Percentiles rank a stretch among this genome's conserved stretches.
Conservation (phyloP, 805 yeast genomes). For the Kluyveromyces nonfermentans region DNA sequence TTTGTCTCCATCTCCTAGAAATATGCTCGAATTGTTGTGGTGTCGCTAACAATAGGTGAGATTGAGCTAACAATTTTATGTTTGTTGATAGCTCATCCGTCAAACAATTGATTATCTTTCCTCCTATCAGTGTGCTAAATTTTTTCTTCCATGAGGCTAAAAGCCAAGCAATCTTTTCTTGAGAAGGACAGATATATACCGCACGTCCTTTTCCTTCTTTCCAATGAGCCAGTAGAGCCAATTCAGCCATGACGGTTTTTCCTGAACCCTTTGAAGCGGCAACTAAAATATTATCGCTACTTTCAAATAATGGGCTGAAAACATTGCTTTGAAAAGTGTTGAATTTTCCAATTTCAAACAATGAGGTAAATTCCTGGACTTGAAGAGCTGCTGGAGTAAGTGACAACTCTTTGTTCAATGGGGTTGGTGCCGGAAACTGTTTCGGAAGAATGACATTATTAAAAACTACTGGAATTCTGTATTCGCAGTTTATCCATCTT, state of each 20-base stretch:
- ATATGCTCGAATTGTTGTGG: constrained; percentile 68
- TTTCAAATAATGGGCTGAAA: constrained; percentile 48
- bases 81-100: constrained; percentile 46
- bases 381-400: constrained; percentile 42
- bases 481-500: constrained; percentile 73
- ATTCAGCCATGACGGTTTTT: constrained; percentile 59
- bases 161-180: constrained; percentile 42
- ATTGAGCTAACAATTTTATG: constrained; percentile 42
- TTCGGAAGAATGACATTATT: constrained; percentile 19
- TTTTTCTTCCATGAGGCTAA: constrained; percentile 43
- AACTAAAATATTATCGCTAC: constrained; percentile 51
- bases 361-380: constrained; percentile 36
- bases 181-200: constrained; percentile 60
- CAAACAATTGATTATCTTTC: constrained; percentile 47
- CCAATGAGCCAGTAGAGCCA: constrained; percentile 70
- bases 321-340: constrained; percentile 70
- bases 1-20: constrained; percentile 75
- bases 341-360: constrained; percentile 44
- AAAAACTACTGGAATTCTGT: constrained; percentile 46
- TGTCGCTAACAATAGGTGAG: constrained; percentile 67
- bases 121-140: constrained; percentile 43
- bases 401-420: constrained; percentile 26
- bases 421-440: constrained; percentile 24
- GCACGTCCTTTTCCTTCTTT: constrained; percentile 57
- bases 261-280: constrained; percentile 75